These are phyloP conservation scores for Digitaria exilis DNA, from an alignment of 202 grass and related monocot species.

Conservation along the genomic window DNA sequence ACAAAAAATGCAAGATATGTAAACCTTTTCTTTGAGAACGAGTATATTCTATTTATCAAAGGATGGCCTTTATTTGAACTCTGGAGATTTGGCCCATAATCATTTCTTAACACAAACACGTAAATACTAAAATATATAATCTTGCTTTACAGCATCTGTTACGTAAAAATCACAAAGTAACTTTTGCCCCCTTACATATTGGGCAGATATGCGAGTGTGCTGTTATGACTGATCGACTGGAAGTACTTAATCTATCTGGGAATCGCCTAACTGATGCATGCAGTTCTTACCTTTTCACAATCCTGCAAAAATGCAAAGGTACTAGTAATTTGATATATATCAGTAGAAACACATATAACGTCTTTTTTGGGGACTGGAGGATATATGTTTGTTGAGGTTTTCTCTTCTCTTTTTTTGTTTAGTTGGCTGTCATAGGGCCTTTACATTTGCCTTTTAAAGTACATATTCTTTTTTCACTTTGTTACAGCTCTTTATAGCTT, in stretches of 20 bases:
- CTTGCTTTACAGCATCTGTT: not conserved
- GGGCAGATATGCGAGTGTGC: conserved; percentile 91
- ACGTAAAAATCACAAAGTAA: not conserved
- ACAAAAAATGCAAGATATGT: not conserved
- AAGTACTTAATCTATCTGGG: conserved; percentile 94
- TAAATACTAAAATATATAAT: conserved; percentile 8
- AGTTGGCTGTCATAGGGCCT: not conserved
- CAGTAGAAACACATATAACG: not conserved
- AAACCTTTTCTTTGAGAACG: not conserved
- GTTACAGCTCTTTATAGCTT: conserved; percentile 86
- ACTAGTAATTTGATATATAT: not conserved
- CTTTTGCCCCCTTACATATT: conserved; percentile 32
- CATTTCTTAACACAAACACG: not conserved
- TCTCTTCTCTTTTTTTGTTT: conserved; percentile 29
- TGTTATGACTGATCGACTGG: conserved; percentile 74
- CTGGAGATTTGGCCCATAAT: not conserved
- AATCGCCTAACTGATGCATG: conserved; percentile 97
- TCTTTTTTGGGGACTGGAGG: not conserved
- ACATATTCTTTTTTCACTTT: conserved; percentile 22
- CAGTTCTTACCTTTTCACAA: conserved; percentile 93
- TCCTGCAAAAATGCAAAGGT: conserved; percentile 95
- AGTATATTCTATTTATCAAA: conserved; percentile 8
- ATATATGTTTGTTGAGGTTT: not conserved
- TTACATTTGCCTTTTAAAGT: conserved; percentile 27
- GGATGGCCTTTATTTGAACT: not conserved